Base-by-base conservation (phyloP, 495 filamentous ascomycete species). In the Neurospora sp. region DNA sequence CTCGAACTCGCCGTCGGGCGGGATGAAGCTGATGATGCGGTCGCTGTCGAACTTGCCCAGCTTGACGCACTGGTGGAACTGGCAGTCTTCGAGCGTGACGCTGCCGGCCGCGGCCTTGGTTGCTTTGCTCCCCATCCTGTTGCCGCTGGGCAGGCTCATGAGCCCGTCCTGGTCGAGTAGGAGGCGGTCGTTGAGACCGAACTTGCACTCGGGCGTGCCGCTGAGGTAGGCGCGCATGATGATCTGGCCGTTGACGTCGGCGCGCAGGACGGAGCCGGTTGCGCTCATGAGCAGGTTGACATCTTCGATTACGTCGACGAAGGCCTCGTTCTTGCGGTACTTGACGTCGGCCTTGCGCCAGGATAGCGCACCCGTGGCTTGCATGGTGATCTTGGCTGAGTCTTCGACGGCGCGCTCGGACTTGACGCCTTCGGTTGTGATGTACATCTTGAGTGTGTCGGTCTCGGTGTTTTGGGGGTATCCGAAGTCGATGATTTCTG, bases 401-500 rank as follows among this genome's bases (percentile, higher is more conserved):
- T 98, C 94, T 79, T 94, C 92, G 85, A 93, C 90, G 70, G 92
- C 90, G 71, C 95, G 90, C 82, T 97, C 94, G 37, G 94, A 96
- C 82, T 97, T 97, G 84, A 99, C 96, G 61, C 96, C 96, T 84
- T 99, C 96, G 69, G 96, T 98, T 16, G 96, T 99, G 83, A 99
- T 99, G 85, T 99, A 98, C 95, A 98, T 98, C 85, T 98, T 99
- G 73, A 99, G 87, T 20, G 96, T 99, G 80, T 99, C 96, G 47
- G 94, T 95, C 84, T 99, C 96, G 75, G 96, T 98, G 82, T 98
- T 98, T 81, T 99, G 96, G 70, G 96, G 96, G 81, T 99, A 99
- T 77, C 96, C 96, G 80, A 98, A 99, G 83, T 99, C 96, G 78
- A 99, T 89, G 76, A 99, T 97, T 83, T 99, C 96, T 98, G 78